Evolutionary conservation across 2,329 filamentous ascomycete species (phyloP).

Genomic region (Phialemoniopsis sp.): DNA sequence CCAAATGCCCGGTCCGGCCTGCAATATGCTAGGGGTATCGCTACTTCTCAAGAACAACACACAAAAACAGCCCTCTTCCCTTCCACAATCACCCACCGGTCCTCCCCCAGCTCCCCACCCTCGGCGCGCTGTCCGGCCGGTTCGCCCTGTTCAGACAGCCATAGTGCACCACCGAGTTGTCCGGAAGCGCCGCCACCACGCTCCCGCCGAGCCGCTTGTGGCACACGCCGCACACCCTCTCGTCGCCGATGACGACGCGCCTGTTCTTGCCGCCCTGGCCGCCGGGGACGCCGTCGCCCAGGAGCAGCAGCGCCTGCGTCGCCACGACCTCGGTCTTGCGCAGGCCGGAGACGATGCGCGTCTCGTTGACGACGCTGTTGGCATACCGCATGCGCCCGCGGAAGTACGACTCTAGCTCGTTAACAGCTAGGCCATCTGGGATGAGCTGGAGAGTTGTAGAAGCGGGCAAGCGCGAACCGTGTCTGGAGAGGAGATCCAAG

Average conservation of each 20-base stretch:
- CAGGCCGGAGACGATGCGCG: slow-evolving; percentile 71
- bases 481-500: slow-evolving; percentile 81
- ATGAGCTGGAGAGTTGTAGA: slow-evolving; percentile 82
- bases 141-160: slow-evolving; percentile 62
- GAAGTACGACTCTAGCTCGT: slow-evolving; percentile 85
- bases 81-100: slow-evolving; percentile 10
- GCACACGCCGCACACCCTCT: slow-evolving; percentile 86
- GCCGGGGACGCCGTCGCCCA: slow-evolving; percentile 54
- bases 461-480: slow-evolving; percentile 87
- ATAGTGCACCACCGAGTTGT: slow-evolving; percentile 78
- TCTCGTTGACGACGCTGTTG: slow-evolving; percentile 77
- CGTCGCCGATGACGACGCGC: slow-evolving; percentile 79
- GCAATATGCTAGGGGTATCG: not conserved
- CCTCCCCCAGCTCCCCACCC: slow-evolving; percentile 20
- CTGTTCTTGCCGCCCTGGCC: slow-evolving; percentile 51
- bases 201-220: slow-evolving; percentile 91
- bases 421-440: slow-evolving; percentile 72
- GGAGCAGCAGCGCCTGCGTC: slow-evolving; percentile 66
- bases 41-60: not conserved
- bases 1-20: no score
- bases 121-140: slow-evolving; percentile 18
- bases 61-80: no score
- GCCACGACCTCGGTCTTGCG: slow-evolving; percentile 76
- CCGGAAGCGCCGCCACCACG: slow-evolving; percentile 84
- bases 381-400: slow-evolving; percentile 82